Evolutionary conservation across 228 moss, liverwort and hornwort species (phyloP).

Genomic region (Sphagnum magellanicum): DNA sequence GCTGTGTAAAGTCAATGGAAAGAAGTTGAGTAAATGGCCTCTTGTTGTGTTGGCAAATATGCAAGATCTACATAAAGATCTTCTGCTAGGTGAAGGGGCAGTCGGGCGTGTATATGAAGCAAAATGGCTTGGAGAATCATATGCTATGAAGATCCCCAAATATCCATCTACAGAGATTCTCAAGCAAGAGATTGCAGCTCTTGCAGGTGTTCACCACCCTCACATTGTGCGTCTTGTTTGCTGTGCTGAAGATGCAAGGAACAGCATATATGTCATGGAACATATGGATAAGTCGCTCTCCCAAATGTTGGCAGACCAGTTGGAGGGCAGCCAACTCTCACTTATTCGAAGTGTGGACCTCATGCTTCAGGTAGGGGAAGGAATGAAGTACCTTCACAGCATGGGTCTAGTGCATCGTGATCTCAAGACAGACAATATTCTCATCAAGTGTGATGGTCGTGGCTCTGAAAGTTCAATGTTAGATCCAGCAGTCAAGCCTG

Average conservation of each 20-base stretch:
- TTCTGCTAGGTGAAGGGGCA: background rate
- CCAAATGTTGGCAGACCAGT: background rate
- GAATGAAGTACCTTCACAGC: slow-evolving; percentile 11
- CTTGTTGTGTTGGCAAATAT: no score
- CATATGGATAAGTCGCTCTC: slow-evolving; percentile 1
- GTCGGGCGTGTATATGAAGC: slow-evolving; percentile 2
- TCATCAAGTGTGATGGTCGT: background rate
- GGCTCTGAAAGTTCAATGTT: no score
- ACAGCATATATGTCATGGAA: slow-evolving; percentile 3
- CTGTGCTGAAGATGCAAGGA: background rate
- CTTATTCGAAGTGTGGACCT: slow-evolving; percentile 4
- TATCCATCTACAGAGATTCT: background rate
- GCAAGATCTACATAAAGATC: no score
- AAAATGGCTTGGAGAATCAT: background rate
- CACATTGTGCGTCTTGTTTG: slow-evolving; percentile 8
- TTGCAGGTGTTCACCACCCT: slow-evolving; percentile 6
- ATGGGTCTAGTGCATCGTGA: slow-evolving; percentile 9
- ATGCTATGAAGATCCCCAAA: slow-evolving; percentile 5
- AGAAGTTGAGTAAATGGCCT: no score
- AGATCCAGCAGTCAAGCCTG: no score
- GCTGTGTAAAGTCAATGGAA: no score
- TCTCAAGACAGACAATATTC: slow-evolving; percentile 10
- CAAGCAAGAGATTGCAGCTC: slow-evolving; percentile 4
- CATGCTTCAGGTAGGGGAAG: slow-evolving; percentile 9
- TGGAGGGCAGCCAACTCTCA: background rate